Base-by-base conservation (phyloP, 2,329 filamentous ascomycete genomes). In the Escovopsis weberi region DNA sequence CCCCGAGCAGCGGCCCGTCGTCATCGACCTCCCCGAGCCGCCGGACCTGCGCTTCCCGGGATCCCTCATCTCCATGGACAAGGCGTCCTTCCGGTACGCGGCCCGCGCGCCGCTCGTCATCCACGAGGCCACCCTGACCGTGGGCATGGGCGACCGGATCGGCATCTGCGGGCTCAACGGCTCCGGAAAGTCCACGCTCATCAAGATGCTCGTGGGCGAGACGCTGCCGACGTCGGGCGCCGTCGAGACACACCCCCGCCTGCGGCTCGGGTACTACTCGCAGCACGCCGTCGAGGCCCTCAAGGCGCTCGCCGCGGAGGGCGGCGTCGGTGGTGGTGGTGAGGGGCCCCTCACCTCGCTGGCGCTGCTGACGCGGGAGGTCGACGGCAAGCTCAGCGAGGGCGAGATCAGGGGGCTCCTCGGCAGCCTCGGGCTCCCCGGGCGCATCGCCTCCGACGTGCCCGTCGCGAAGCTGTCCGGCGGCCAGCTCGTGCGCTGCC, bases 81-180 rank as follows among this genome's bases (percentile, higher is more conserved):
- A 75, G 3, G 74, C 79, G 1, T 68, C 66, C 0, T 89, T 82
- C 56, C 66, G 69, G 2, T 89, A 91, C 55, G 62, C 62, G 0
- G 26, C 48, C n/a, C 52, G 42, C 19, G 43, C 50, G 4, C 51
- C 57, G 2, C 44, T 53, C 2, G 65, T 81, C 9, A 58, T 91
- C 12, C 69, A 75, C 19, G 75, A 78, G 8, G 61, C 88, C 28
- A 75, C 70, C 40, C 60, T 93, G 11, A 80, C 79, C 0, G 72
- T 93, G 11, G 74, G 83, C 45, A 75, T 78, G 56, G 82, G 84
- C 9, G 82, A 86, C 48, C 72, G 85, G 1, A 66, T 89, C 23
- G 85, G 83, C 0, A 69, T 93, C 35, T 68, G 85, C 23, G 86
- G 85, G 0, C 67, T 91, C 37, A 93, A 93, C 56, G 86, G 85